phyloP scores from a whole-genome alignment of 257 asterid genomes.

The Fraxinus pennsylvanica region DNA sequence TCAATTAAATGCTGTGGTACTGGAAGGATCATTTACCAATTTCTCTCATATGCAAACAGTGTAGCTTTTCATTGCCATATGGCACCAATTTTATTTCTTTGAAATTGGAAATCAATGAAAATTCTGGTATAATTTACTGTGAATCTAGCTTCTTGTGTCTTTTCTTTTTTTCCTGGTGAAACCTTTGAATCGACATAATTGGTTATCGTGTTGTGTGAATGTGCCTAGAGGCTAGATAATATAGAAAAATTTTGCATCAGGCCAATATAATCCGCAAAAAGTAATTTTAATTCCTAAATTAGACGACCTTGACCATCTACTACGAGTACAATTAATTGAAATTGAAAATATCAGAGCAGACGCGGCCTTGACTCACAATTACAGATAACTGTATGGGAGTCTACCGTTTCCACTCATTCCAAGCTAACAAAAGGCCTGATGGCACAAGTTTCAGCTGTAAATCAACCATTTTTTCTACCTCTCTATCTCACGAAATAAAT shows the following conservation, averaged over 20 bases:
- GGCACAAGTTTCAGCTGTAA: background rate
- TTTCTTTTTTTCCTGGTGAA: background rate
- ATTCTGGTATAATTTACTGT: background rate
- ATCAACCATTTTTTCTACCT: background rate
- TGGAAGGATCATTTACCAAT: background rate
- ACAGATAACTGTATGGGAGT: background rate
- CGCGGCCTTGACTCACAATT: no score
- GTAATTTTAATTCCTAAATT: background rate
- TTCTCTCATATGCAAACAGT: conserved; percentile 1
- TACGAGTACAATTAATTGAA: background rate
- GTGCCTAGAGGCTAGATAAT: background rate
- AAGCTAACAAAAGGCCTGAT: no score
- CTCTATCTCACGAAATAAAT: background rate
- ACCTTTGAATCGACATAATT: background rate
- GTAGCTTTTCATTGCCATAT: background rate
- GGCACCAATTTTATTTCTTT: background rate
- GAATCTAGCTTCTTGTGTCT: background rate
- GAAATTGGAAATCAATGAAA: background rate
- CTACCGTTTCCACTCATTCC: background rate
- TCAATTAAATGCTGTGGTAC: conserved; percentile 9
- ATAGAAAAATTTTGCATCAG: background rate
- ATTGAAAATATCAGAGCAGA: background rate
- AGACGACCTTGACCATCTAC: background rate
- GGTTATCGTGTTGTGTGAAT: background rate
- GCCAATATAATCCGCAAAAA: background rate